phyloP scores from a whole-genome alignment of 371 early-diverging fungal species.

The Mucor indicus region DNA sequence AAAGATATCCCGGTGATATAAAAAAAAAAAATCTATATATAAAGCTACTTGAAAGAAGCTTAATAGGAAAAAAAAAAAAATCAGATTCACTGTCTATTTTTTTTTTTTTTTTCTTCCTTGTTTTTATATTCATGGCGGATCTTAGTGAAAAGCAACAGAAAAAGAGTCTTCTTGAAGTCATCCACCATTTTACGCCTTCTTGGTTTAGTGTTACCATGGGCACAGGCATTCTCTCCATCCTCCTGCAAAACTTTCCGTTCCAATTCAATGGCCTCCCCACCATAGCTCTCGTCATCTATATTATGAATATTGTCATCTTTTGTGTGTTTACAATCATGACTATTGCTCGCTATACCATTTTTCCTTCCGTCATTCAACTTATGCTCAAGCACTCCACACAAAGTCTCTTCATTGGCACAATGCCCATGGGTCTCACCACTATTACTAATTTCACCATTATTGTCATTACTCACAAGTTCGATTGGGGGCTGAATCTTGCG shows the following conservation, averaged over 20 bases:
- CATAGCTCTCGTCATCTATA: constrained; percentile 36
- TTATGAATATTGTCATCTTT: constrained; percentile 35
- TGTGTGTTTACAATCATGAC: constrained; percentile 24
- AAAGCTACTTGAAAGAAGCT: too few species aligned
- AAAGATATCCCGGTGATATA: too few species aligned
- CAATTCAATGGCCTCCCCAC: constrained; percentile 30
- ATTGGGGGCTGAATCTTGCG: constrained; percentile 35
- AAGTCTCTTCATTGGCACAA: constrained; percentile 44
- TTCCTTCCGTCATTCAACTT: constrained; percentile 32
- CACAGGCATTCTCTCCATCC: constrained; percentile 37
- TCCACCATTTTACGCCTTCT: constrained; percentile 46
- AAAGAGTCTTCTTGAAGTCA: background rate
- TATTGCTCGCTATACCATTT: constrained; percentile 20
- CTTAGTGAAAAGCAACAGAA: background rate
- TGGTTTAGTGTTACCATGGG: constrained; percentile 49
- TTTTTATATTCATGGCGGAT: too few species aligned
- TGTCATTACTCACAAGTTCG: constrained; percentile 2
- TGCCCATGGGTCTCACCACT: constrained; percentile 52
- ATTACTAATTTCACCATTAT: constrained; percentile 29
- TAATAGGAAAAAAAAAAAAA: too few species aligned
- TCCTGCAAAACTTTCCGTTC: constrained; percentile 41
- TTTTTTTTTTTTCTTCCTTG: too few species aligned
- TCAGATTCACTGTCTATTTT: too few species aligned
- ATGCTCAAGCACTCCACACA: constrained; percentile 41
- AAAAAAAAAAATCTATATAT: too few species aligned